A percentile compares a stretch with the other conserved stretches of the same genome.
These are phyloP conservation scores for Mycena citricolor DNA, from an alignment of 1,284 basidiomycete genomes.

Conservation along the genomic window DNA sequence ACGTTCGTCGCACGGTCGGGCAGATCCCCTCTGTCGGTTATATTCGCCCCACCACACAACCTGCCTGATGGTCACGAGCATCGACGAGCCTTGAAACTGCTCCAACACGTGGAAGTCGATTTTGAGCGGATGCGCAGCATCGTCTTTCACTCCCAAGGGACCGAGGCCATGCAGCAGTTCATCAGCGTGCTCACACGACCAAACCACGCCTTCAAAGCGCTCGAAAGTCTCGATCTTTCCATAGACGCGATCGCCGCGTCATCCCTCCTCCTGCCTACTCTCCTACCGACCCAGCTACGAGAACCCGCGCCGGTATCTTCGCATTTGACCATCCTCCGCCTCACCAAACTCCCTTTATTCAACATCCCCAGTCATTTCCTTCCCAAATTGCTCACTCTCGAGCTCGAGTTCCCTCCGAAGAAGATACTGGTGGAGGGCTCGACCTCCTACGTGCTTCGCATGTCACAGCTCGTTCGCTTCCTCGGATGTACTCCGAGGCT, in stretches of 20 bases:
- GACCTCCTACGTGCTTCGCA: constrained; percentile 30
- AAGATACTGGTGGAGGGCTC: constrained; percentile 25
- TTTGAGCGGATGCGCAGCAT: constrained; percentile 35
- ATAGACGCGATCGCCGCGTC: constrained; percentile 29
- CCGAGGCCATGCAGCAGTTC: constrained; percentile 27
- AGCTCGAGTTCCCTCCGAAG: constrained; percentile 37
- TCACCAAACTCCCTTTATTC: constrained; percentile 41
- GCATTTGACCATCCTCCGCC: constrained; percentile 36
- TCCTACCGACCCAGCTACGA: constrained; percentile 23
- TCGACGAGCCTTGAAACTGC: constrained; percentile 20
- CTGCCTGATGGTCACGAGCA: constrained; percentile 22
- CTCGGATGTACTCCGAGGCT: constrained; percentile 39
- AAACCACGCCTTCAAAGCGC: constrained; percentile 26
- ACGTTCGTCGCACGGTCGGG: constrained; percentile 38
- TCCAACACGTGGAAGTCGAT: constrained; percentile 27
- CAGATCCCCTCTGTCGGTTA: constrained; percentile 36
- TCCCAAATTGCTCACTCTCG: constrained; percentile 38
- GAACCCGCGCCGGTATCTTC: constrained; percentile 13
- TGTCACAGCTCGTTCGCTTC: constrained; percentile 39
- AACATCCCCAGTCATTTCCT: constrained; percentile 37
- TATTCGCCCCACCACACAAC: constrained; percentile 29
- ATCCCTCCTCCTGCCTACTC: constrained; percentile 25
- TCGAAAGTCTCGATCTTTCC: constrained; percentile 36
- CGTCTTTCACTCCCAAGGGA: constrained; percentile 33
- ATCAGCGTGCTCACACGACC: constrained; percentile 26